Evolutionary conservation across 2,329 filamentous ascomycete species (phyloP).

Genomic region (Paraphoma sp.): DNA sequence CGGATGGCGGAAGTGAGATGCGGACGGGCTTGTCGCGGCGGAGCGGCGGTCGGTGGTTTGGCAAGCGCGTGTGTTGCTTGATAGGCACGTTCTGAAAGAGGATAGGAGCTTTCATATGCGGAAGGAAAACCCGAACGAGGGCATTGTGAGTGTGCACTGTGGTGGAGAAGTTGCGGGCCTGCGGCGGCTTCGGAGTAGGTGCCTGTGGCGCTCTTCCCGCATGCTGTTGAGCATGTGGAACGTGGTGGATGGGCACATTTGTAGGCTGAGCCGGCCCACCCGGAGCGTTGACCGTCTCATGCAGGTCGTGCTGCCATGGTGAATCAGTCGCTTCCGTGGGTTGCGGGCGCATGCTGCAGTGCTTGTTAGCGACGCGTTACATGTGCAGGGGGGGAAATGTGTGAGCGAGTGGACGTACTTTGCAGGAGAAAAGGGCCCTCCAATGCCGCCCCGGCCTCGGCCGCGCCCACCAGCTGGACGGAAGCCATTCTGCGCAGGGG

Average conservation of each 20-base stretch:
- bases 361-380: constrained; percentile 28
- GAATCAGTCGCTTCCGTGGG: constrained; percentile 66
- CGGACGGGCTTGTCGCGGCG: constrained; percentile 96
- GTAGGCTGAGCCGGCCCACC: constrained; percentile 33
- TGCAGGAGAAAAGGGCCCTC: constrained; percentile 61
- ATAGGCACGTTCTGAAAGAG: constrained; percentile 78
- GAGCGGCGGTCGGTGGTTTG: constrained; percentile 91
- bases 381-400: not conserved
- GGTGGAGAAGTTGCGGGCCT: constrained; percentile 69
- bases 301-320: constrained; percentile 94
- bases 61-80: constrained; percentile 91
- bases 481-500: constrained; percentile 79
- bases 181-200: constrained; percentile 41
- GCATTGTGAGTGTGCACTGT: constrained; percentile 85
- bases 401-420: constrained; percentile 59
- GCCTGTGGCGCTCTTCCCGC: constrained; percentile 27
- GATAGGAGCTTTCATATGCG: constrained; percentile 74
- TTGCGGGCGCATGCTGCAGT: constrained; percentile 48
- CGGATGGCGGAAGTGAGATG: constrained; percentile 82
- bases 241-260: constrained; percentile 21
- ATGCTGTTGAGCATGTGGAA: constrained; percentile 24
- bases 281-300: constrained; percentile 67
- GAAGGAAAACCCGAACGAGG: constrained; percentile 81
- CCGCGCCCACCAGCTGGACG: constrained; percentile 68
- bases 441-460: constrained; percentile 61